Conservation (phyloP, 1,139 yeast genomes). For the Sugiyamaella novakii region DNA sequence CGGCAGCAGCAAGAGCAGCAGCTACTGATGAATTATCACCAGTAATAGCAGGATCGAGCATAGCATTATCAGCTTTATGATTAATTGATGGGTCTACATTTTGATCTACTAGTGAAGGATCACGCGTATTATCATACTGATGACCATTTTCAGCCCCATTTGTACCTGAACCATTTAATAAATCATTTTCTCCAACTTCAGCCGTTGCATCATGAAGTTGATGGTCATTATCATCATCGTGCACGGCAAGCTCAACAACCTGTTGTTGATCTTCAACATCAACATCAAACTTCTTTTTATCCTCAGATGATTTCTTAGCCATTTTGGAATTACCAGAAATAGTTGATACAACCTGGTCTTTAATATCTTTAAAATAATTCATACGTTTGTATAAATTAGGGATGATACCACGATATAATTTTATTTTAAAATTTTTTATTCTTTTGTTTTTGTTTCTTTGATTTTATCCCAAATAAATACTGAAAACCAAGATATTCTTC, state of each 20-base stretch:
- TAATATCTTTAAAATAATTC: conserved; percentile 8
- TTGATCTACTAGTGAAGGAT: too few relatives aligned
- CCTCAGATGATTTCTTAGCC: conserved; percentile 1
- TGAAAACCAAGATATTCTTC: too few relatives aligned
- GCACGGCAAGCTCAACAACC: too few relatives aligned
- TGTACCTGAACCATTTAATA: conserved; percentile 6
- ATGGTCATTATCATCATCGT: neutral
- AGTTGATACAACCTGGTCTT: conserved; percentile 9
- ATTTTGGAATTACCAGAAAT: conserved; percentile 6
- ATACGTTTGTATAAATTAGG: neutral
- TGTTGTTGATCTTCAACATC: neutral
- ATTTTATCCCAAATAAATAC: too few relatives aligned
- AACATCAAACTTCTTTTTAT: neutral
- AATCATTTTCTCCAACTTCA: conserved; percentile 10
- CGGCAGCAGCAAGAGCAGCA: conserved; percentile 6
- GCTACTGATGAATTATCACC: conserved; percentile 11
- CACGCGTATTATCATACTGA: neutral
- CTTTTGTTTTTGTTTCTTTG: neutral
- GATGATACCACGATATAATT: too few relatives aligned
- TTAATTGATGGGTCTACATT: neutral
- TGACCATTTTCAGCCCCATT: neutral
- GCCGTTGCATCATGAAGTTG: conserved; percentile 1
- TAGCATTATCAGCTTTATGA: conserved; percentile 1
- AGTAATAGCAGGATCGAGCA: conserved; percentile 15
- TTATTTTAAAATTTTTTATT: too few relatives aligned